These are phyloP conservation scores for Gossypium raimondii DNA, from an alignment of 345 rosid genomes.

Conservation along the genomic window DNA sequence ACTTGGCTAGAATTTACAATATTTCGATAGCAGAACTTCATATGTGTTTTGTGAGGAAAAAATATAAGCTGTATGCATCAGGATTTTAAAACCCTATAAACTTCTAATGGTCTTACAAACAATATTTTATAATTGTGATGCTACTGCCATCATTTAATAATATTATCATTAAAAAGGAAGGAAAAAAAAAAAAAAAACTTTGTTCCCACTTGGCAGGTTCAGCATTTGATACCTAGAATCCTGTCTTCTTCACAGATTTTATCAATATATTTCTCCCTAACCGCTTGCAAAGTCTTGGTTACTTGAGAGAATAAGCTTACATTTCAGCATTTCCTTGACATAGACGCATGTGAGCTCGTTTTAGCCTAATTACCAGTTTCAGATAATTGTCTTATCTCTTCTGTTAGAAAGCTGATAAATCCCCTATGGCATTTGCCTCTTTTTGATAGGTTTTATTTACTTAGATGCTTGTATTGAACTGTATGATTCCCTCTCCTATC, in stretches of 20 bases:
- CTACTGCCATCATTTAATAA: neutral
- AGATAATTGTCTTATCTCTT: neutral
- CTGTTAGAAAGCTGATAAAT: neutral
- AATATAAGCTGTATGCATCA: neutral
- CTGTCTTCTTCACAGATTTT: constrained; percentile 1
- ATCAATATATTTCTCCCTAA: neutral
- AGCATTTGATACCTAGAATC: neutral
- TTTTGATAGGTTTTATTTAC: neutral
- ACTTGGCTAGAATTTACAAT: neutral
- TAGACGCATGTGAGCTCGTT: neutral
- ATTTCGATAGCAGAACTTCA: neutral
- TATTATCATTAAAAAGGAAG: neutral
- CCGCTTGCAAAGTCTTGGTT: neutral
- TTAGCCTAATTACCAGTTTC: neutral
- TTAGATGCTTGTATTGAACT: neutral
- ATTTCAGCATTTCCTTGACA: neutral
- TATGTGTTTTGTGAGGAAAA: neutral
- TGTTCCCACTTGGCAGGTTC: neutral
- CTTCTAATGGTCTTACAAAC: neutral
- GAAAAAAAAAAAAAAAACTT: no score
- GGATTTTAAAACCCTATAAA: neutral
- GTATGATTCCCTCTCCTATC: neutral
- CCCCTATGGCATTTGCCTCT: neutral
- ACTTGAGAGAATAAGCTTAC: neutral
- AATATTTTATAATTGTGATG: neutral